A percentile compares a stretch with the other conserved stretches of the same genome.
Evolutionary conservation across 306 rosid genomes (phyloP).

Genomic region (Cicer judaicum): DNA sequence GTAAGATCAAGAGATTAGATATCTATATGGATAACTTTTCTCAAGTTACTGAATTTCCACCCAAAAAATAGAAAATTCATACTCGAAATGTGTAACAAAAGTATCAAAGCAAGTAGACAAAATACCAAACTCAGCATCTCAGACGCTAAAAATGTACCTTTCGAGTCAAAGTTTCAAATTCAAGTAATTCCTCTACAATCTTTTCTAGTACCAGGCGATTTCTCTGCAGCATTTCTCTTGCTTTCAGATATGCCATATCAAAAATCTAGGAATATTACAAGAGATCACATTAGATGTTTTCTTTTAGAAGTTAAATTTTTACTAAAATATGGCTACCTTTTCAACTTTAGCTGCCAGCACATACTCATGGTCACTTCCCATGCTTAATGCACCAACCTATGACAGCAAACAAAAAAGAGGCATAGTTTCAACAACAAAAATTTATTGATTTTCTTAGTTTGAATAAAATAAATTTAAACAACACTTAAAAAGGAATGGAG

Average conservation of each 20-base stretch:
- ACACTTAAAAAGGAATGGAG: too few relatives aligned
- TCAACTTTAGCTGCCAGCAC: constrained; percentile 91
- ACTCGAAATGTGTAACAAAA: constrained; percentile 10
- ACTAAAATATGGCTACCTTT: constrained; percentile 55
- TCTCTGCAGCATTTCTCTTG: constrained; percentile 75
- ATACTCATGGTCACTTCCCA: constrained; percentile 86
- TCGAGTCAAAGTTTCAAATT: constrained; percentile 84
- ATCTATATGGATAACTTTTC: constrained; percentile 14
- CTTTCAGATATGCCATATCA: constrained; percentile 85
- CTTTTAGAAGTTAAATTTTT: not conserved
- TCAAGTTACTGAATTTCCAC: constrained; percentile 23
- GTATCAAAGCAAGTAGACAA: constrained; percentile 29
- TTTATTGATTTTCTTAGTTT: too few relatives aligned
- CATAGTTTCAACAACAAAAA: not conserved
- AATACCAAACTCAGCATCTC: constrained; percentile 27
- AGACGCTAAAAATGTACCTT: constrained; percentile 62
- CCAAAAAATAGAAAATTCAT: constrained; percentile 19
- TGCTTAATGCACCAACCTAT: constrained; percentile 79
- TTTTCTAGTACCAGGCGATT: constrained; percentile 83
- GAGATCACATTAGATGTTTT: constrained; percentile 34
- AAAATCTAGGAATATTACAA: constrained; percentile 62
- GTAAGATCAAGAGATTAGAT: constrained; percentile 25
- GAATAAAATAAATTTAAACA: too few relatives aligned
- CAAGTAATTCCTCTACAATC: constrained; percentile 82
- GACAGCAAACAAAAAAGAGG: constrained; percentile 42